phyloP scores from a whole-genome alignment of 1,139 yeast genomes.

The Geotrichum reessii region DNA sequence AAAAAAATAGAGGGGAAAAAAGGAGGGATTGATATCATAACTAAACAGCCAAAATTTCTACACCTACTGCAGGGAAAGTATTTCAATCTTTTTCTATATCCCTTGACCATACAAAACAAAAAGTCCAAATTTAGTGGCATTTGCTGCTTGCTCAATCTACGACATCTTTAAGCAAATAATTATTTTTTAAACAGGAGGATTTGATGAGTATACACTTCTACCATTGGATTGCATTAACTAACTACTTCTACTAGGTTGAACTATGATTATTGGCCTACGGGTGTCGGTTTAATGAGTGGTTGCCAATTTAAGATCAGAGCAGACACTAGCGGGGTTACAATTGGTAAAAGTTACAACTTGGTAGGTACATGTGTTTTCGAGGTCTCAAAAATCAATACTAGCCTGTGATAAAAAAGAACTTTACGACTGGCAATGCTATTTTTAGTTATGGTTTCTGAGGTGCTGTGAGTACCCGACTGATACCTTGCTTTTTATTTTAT shows the following conservation, averaged over 20 bases:
- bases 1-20: no score
- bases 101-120: no score
- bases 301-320: not conserved
- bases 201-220: not conserved
- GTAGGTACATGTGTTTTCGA: not conserved
- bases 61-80: no score
- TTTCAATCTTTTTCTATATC: no score
- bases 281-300: not conserved
- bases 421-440: no score
- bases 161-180: not conserved
- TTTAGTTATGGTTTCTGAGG: no score
- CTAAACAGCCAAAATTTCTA: no score
- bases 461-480: not conserved
- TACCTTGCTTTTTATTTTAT: not conserved
- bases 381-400: no score
- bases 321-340: not conserved
- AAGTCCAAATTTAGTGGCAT: no score
- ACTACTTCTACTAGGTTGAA: not conserved
- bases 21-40: no score
- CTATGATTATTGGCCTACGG: not conserved
- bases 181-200: not conserved
- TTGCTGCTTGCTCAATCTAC: not conserved
- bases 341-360: not conserved
- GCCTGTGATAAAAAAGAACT: no score
- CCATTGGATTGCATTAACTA: not conserved